Evolutionary conservation across 1,139 yeast species (phyloP), one percentile per base, ranked within the genome.

Genomic region (Yamadazyma atmosphaerica): DNA sequence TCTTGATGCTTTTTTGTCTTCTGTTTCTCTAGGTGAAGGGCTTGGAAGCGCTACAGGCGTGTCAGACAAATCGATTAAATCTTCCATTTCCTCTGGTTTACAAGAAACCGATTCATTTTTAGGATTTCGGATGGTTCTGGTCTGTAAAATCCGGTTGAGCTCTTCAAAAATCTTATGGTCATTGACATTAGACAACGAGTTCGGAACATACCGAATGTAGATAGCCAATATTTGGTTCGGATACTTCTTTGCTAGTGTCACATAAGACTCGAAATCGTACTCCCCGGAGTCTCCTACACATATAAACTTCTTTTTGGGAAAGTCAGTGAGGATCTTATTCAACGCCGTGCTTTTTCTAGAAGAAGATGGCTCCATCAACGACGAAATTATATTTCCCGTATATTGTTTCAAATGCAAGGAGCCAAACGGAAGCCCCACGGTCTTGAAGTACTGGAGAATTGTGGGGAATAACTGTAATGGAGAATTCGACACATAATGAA

Each of bases 221-320:
- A 94, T 87, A 1, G 86, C 94, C 22, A 75, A 49, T 0, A 92
- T 70, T 47, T 79, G 83, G 5, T 68, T 63, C 0, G 96, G 95
- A 51, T 67, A 79, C 22, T 59, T 50, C 27, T 65, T 60, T 0
- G 95, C 88, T 27, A 88, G 63, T 28, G 84, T 85, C 4, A 80
- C 74, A 56, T 92, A 94, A 0, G 98, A 95, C 55, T 94, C 98
- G 34, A 92, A 68, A 62, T 94, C 99, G 46, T 83, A 83, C 56
- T 94, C 98, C 1, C 98, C 98, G 2, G 97, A 84, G 58, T 94
- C 99, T 15, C 99, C 99, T 18, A 92, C 74, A 40, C 95, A 69
- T 15, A 92, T 72, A 55, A 92, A 92, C 52, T 77, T 80, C 47
- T 90, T 81, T 1, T 77, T 49, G 0, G 95, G 90, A 55, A 88